Conservation (phyloP, 2,329 filamentous ascomycete genomes). For the Microthyrium microscopicum region DNA sequence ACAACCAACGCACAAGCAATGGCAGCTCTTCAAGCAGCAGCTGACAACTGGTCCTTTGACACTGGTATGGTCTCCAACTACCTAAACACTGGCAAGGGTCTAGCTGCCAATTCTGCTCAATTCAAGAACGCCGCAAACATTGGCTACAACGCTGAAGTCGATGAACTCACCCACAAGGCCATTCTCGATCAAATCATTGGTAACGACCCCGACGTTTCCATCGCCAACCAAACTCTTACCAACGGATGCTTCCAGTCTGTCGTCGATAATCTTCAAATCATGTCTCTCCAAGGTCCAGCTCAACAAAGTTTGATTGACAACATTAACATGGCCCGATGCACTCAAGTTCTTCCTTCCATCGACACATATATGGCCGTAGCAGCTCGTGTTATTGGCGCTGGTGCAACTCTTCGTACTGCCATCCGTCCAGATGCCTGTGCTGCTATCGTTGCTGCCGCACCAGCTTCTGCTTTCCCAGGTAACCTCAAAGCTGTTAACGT, state of each 20-base stretch:
- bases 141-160: conserved; percentile 22
- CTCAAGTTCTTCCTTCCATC: conserved; percentile 8
- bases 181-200: conserved; percentile 11
- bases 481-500: conserved; percentile 6
- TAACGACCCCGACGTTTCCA: conserved; percentile 14
- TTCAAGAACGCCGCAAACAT: conserved; percentile 22
- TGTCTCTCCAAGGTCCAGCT: conserved; percentile 15
- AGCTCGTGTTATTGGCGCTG: conserved; percentile 6
- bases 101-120: conserved; percentile 17
- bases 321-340: conserved; percentile 9
- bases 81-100: conserved; percentile 17
- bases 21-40: conserved; percentile 11
- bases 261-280: conserved; percentile 21
- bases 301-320: conserved; percentile 7
- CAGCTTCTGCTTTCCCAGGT: conserved; percentile 6
- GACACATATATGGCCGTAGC: conserved; percentile 9
- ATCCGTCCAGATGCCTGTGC: conserved; percentile 9
- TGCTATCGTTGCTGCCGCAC: conserved; percentile 4
- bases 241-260: conserved; percentile 22
- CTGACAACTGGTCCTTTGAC: conserved; percentile 21
- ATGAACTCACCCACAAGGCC: conserved; percentile 23
- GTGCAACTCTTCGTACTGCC: conserved; percentile 6
- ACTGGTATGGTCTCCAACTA: conserved; percentile 24
- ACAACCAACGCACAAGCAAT: background rate
- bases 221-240: conserved; percentile 21